Conservation (phyloP, 192 early-diverging fungal species). For the Coemansia guatemalensis region DNA sequence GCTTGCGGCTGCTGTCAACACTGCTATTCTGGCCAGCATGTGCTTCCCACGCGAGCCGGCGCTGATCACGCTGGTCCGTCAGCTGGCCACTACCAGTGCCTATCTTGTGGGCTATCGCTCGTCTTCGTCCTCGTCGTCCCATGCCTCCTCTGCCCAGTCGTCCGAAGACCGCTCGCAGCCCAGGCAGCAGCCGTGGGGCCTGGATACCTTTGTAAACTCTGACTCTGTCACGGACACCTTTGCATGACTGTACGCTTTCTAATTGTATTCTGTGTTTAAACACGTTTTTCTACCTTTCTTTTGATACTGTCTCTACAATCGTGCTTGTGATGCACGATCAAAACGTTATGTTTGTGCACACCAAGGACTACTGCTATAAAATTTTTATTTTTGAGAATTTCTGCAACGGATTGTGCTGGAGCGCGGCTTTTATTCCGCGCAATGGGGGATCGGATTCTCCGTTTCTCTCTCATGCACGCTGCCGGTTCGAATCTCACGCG, state of each 20-base stretch:
- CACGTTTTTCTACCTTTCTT: not conserved
- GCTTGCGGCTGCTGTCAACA: conserved; percentile 33
- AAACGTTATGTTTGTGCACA: no score
- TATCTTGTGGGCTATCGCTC: conserved; percentile 32
- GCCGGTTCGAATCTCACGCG: conserved; percentile 20
- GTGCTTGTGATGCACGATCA: no score
- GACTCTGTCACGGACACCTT: conserved; percentile 12
- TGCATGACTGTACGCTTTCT: not conserved
- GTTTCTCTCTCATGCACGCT: not conserved
- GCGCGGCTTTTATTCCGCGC: no score
- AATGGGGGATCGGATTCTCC: not conserved
- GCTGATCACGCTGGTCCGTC: conserved; percentile 33
- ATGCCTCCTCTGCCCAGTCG: not conserved
- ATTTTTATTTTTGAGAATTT: no score
- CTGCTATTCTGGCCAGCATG: conserved; percentile 32
- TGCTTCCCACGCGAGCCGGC: conserved; percentile 36
- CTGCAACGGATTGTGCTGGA: no score
- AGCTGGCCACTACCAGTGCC: conserved; percentile 41
- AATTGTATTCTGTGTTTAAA: not conserved
- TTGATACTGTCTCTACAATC: no score
- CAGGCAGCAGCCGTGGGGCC: conserved; percentile 29
- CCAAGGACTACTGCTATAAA: no score
- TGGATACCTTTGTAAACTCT: conserved; percentile 46
- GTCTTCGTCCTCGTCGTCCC: conserved; percentile 7
- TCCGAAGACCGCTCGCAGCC: not conserved